Base-by-base conservation (phyloP, 1,139 yeast species). In the Lodderomyces jiufengensis region DNA sequence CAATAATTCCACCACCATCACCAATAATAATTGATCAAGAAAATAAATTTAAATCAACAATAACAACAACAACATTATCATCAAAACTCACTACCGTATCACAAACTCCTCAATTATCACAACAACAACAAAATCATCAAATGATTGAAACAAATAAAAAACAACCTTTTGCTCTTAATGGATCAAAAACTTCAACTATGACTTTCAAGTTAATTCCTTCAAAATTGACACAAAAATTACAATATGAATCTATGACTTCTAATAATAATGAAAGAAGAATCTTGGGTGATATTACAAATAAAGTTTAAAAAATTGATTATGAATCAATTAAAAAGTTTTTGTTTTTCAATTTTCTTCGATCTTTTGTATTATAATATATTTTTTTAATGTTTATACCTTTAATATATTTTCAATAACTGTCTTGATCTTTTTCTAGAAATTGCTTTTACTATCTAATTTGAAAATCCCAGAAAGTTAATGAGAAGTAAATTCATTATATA, bases 141-240 rank as follows among this genome's bases (percentile, higher is more conserved):
- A 25, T 39, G 24, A 37, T 39, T 23, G 36, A 60, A 46, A 66
- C 70, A 24, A 62, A 57, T 38, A 69, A 66, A 47, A 67, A 64
- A 48, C 72, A 63, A 40, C 71, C 70, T 15, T 45, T 43, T 11
- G 52, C 55, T 24, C 54, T 66, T 32, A 66, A 66, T 46, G 61
- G 66, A 10, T 46, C 45, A 21, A 53, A 46, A 27, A 52, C 63
- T 24, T 55, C 59, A 8, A 63, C 67, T 24, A 66, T 61, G 67
- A 68, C 73, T 4, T 68, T 68, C 51, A 68, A 66, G 44, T 59
- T 69, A 49, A 60, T 56, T 10, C 68, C 68, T 26, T 49, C 55
- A 4, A 48, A 47, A 35, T 42, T 36, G 16, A 37, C 43, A 36
- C 43, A 37, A 34, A 44, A 42, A 31, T 34, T 43, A 34, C 40